Evolutionary conservation across 352 stramenopile species (phyloP).

Genomic region (Pythium monospermum): DNA sequence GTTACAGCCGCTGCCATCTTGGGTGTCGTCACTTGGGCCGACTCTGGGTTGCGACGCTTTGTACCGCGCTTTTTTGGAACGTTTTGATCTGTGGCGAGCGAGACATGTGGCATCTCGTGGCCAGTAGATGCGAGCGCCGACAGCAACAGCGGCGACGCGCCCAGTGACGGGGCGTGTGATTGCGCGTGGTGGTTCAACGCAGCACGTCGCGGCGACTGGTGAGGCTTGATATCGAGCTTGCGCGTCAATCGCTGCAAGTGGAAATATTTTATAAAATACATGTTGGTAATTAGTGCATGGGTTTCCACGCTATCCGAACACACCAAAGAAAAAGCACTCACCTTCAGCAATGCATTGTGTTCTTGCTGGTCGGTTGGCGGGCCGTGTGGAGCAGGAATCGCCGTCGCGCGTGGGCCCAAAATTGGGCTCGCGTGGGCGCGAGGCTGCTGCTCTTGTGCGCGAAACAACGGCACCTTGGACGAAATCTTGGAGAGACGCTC

Average conservation of each 20-base stretch:
- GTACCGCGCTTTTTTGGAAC: slow-evolving; percentile 26
- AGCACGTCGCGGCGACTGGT: slow-evolving; percentile 61
- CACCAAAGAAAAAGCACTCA: slow-evolving; percentile 1
- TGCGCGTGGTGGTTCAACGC: slow-evolving; percentile 33
- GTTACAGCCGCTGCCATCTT: too few species aligned
- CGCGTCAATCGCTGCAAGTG: slow-evolving; percentile 30
- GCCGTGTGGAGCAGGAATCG: slow-evolving; percentile 15
- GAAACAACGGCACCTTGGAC: slow-evolving; percentile 29
- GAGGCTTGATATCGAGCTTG: slow-evolving; percentile 72
- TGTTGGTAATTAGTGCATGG: not conserved
- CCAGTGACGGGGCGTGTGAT: not conserved
- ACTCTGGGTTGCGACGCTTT: slow-evolving; percentile 25
- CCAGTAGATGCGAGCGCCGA: slow-evolving; percentile 1
- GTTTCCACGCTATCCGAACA: too few species aligned
- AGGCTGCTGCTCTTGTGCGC: slow-evolving; percentile 16
- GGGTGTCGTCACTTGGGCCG: not conserved
- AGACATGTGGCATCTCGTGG: too few species aligned
- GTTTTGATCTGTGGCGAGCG: too few species aligned
- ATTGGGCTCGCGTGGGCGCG: slow-evolving; percentile 38
- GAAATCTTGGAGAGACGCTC: slow-evolving; percentile 68
- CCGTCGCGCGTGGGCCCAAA: slow-evolving; percentile 36
- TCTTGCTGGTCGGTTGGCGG: slow-evolving; percentile 14
- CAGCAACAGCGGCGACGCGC: slow-evolving; percentile 15
- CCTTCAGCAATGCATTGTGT: slow-evolving; percentile 29
- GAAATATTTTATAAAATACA: not conserved